Conservation (phyloP, 306 rosid species). For the Gastrolobium villosum region DNA sequence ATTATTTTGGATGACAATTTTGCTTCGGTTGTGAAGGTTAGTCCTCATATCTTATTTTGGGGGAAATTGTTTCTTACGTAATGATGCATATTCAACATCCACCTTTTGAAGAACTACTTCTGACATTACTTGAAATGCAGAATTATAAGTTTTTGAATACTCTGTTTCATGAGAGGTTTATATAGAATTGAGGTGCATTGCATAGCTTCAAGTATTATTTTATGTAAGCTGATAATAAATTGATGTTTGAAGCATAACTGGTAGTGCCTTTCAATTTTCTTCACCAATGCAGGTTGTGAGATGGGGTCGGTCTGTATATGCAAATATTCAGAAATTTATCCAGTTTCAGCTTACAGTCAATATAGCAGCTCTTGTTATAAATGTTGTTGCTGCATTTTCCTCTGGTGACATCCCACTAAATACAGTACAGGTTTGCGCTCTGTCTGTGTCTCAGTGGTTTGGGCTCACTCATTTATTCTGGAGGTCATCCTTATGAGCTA, state of each 20-base stretch:
- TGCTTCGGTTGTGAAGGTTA: constrained; percentile 87
- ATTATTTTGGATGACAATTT: constrained; percentile 95
- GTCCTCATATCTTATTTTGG: constrained; percentile 41
- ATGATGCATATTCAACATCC: background rate
- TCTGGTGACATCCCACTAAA: constrained; percentile 92
- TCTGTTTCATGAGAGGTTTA: background rate
- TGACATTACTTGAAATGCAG: constrained; percentile 26
- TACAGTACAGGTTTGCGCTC: constrained; percentile 88
- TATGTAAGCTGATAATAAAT: background rate
- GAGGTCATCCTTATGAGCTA: constrained; percentile 36
- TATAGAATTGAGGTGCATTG: constrained; percentile 21
- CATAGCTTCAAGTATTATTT: background rate
- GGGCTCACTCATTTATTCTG: constrained; percentile 29
- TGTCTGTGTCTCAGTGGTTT: constrained; percentile 23
- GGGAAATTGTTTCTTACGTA: constrained; percentile 1
- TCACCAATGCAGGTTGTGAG: constrained; percentile 77
- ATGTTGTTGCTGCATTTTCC: constrained; percentile 88
- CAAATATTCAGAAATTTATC: constrained; percentile 97
- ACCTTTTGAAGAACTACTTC: constrained; percentile 3
- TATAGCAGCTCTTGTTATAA: constrained; percentile 92
- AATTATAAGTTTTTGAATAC: constrained; percentile 21
- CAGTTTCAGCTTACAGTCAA: constrained; percentile 98
- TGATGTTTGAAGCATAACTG: constrained; percentile 33
- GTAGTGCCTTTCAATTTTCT: constrained; percentile 29
- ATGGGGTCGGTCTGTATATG: constrained; percentile 97